A percentile compares a stretch with the other conserved stretches of the same genome.
phyloP scores from a whole-genome alignment of 768 basidiomycete species.

The Tephrocybe sp. region DNA sequence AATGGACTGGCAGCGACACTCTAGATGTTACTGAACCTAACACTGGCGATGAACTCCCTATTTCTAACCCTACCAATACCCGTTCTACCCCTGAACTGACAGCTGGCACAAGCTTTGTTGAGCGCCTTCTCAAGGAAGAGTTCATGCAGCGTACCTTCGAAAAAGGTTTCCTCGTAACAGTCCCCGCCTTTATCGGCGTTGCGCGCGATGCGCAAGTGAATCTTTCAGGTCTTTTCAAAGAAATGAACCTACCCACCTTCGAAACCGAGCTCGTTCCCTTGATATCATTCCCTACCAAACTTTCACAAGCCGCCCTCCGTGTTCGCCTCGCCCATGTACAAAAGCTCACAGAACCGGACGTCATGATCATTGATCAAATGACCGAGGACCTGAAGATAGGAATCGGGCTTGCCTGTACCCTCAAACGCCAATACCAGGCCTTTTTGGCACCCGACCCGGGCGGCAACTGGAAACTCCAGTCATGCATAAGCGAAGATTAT shows the following conservation, averaged over 20 bases:
- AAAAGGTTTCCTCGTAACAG: slow-evolving; percentile 82
- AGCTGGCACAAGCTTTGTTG: slow-evolving; percentile 85
- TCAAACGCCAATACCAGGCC: slow-evolving; percentile 93
- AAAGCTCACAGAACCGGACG: slow-evolving; percentile 83
- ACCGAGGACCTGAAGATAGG: slow-evolving; percentile 89
- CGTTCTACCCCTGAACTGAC: slow-evolving; percentile 42
- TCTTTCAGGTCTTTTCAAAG: slow-evolving; percentile 68
- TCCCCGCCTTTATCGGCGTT: slow-evolving; percentile 80
- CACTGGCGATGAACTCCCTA: slow-evolving; percentile 58
- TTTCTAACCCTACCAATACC: slow-evolving; percentile 26
- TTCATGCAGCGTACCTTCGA: slow-evolving; percentile 94
- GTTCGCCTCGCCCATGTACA: slow-evolving; percentile 87
- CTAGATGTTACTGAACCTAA: slow-evolving; percentile 85
- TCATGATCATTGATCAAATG: slow-evolving; percentile 92
- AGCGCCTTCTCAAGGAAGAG: slow-evolving; percentile 92
- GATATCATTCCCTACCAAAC: slow-evolving; percentile 94
- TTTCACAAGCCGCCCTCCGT: slow-evolving; percentile 88
- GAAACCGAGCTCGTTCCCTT: slow-evolving; percentile 85
- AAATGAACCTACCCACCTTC: slow-evolving; percentile 91
- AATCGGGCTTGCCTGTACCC: slow-evolving; percentile 89
- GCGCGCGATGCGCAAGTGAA: slow-evolving; percentile 87
- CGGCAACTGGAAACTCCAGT: slow-evolving; percentile 85
- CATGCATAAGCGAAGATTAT: slow-evolving; percentile 87
- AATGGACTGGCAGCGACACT: slow-evolving; percentile 92
- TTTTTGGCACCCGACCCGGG: slow-evolving; percentile 84